These are phyloP conservation scores for Aspergillus bombycis DNA, from an alignment of 2,329 filamentous ascomycete genomes.

Conservation along the genomic window DNA sequence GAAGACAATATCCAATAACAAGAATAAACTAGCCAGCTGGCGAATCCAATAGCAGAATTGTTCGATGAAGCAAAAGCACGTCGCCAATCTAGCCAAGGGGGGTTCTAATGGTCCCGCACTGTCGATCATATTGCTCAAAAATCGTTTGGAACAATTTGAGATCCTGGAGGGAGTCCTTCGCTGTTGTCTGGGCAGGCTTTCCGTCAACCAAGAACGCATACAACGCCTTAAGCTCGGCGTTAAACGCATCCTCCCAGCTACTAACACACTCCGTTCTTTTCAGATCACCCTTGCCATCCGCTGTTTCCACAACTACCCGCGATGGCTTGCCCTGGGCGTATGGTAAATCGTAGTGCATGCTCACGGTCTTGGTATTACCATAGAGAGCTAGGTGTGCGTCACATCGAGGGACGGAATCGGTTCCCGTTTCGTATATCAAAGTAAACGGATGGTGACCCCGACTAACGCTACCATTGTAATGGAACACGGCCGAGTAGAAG, in stretches of 20 bases:
- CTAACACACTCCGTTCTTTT: conserved; percentile 35
- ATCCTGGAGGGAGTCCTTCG: conserved; percentile 41
- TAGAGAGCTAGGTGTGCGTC: conserved; percentile 52
- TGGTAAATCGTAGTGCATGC: conserved; percentile 60
- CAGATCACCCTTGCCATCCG: conserved; percentile 28
- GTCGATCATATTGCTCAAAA: conserved; percentile 41
- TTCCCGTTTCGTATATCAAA: conserved; percentile 61
- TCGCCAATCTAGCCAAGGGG: conserved; percentile 30
- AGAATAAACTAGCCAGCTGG: background rate
- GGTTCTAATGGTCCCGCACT: conserved; percentile 39
- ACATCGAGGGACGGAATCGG: conserved; percentile 53
- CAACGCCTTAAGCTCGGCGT: conserved; percentile 39
- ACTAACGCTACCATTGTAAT: conserved; percentile 29
- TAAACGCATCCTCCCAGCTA: conserved; percentile 42
- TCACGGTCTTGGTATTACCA: conserved; percentile 56
- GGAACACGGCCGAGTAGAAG: conserved; percentile 44
- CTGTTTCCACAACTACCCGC: conserved; percentile 46
- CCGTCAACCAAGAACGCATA: conserved; percentile 38
- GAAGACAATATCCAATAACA: background rate
- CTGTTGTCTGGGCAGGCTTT: conserved; percentile 37
- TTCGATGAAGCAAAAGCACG: background rate
- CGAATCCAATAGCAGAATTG: background rate
- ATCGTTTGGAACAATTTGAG: conserved; percentile 39
- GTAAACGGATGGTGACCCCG: conserved; percentile 45
- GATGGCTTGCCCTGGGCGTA: conserved; percentile 61